Base-by-base conservation (phyloP, 768 basidiomycete genomes). In the Tylopilus balloui region DNA sequence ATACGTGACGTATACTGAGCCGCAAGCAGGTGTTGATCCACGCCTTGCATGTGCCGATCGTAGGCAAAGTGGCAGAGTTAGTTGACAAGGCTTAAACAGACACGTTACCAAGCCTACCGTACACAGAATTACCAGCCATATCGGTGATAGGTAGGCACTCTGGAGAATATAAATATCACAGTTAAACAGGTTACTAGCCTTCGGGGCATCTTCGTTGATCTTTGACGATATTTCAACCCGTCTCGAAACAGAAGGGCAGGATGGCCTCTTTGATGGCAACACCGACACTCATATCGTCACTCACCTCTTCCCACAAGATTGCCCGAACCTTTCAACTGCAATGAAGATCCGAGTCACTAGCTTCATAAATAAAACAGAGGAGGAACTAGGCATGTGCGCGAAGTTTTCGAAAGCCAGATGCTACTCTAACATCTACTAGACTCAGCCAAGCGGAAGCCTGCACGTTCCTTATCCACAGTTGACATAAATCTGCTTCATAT, bases 231-330 rank as follows among this genome's bases (percentile, higher is more conserved):
- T 83, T 14, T 64, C 70, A 1, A 51, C 59, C 6, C 60, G 63
- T 45, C 65, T 78, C 6, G 71, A 73, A 49, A 37, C 51, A 19
- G 58, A 59, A 44, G 59, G 50, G 14, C 53, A 48, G 15, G 58
- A 68, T 32, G 59, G 40, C 12, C 63, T 59, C 21, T 50, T 68
- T 42, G 63, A 51, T 31, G 48, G 47, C 21, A 25, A 47, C 42
- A 39, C 29, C 34, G 35, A 60, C 13, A 42, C 40, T 28, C 62
- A 66, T 59, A 62, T 67, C 2, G 69, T 77, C 15, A 67, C 69
- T 4, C 82, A 83, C 57, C 63, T 88, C 9, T 74, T 80, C 53
- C 78, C 84, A 2, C 69, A 70, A 27, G 83, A 88, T 46, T 81
- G 80, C 47, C 53, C 70, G 1, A 87, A 73, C 42, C 44, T 86